Evolutionary conservation across 2,329 filamentous ascomycete genomes (phyloP).

Genomic region (Cladobotryum mycophilum): DNA sequence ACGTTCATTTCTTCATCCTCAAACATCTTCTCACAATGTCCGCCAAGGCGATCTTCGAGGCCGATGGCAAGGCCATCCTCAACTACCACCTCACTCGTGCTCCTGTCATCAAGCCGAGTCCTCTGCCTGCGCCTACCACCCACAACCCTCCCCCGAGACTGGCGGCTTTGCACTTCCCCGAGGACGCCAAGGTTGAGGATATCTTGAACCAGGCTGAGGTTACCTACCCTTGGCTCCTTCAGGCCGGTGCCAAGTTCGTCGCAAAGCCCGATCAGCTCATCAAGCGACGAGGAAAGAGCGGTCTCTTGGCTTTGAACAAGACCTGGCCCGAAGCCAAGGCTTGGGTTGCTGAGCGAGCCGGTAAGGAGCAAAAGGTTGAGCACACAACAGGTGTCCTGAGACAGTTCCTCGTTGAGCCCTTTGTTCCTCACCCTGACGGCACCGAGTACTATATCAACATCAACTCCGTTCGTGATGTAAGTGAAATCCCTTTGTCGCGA

Average conservation of each 20-base stretch:
- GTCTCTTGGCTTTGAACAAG: slow-evolving; percentile 94
- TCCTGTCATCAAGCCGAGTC: slow-evolving; percentile 94
- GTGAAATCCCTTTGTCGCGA: slow-evolving; percentile 35
- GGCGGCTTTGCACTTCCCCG: slow-evolving; percentile 87
- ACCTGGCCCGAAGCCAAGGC: slow-evolving; percentile 88
- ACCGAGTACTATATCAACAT: slow-evolving; percentile 99
- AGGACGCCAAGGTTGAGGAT: slow-evolving; percentile 73
- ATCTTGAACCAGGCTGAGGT: slow-evolving; percentile 93
- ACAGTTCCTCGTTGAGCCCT: slow-evolving; percentile 97
- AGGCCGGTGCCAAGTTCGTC: slow-evolving; percentile 81
- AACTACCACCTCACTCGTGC: slow-evolving; percentile 99
- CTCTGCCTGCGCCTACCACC: slow-evolving; percentile 73
- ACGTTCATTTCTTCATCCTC: slow-evolving; percentile 16
- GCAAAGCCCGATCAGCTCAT: slow-evolving; percentile 99
- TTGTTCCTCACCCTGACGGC: slow-evolving; percentile 89
- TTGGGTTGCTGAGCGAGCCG: slow-evolving; percentile 88
- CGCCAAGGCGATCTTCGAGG: slow-evolving; percentile 93
- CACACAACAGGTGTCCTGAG: slow-evolving; percentile 80
- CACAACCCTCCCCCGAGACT: slow-evolving; percentile 92
- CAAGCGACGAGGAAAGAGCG: slow-evolving; percentile 99
- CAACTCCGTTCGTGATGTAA: slow-evolving; percentile 98
- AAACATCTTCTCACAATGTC: slow-evolving; percentile 34
- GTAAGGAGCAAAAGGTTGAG: slow-evolving; percentile 91
- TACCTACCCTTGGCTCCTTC: slow-evolving; percentile 93
- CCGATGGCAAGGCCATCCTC: slow-evolving; percentile 99